Base-by-base conservation (phyloP, 2,329 filamentous ascomycete species). In the Xylariaceae sp. region DNA sequence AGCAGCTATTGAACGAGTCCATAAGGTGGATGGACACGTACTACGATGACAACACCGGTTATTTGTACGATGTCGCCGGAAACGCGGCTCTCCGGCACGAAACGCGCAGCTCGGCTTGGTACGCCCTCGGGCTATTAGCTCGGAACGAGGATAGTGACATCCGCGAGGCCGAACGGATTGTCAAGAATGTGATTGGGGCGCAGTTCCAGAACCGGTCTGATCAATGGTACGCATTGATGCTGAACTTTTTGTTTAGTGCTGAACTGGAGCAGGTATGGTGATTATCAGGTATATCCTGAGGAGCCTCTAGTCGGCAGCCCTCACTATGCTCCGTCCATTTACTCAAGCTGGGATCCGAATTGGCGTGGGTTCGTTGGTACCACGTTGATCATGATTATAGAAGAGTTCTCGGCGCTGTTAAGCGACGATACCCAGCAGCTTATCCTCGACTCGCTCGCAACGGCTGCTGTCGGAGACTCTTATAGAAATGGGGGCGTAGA, bases 331-430 rank as follows among this genome's bases (percentile, higher is more conserved):
- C 21, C 52, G 2, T n/a, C n/a, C 10, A 49, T 44, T 14, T 43
- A 45, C 23, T 44, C 46, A 14, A 40, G n/a, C 0, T 87, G 82
- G 81, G 85, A 87, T 61, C 83, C 84, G 1, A 87, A 88, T 58
- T 87, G 84, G 84, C 75, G 85, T 48, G 84, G 84, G 0, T 87
- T 88, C 54, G 76, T 87, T 32, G 82, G 83, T 12, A 85, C 82
- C 0, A 79, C 82, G 0, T 76, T 87, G 14, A 79, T 87, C 21
- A 72, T 87, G 41, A 79, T 79, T 21, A 73, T 85, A 20, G 84
- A 87, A 65, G 84, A 87, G 59, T 87, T 83, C 50, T 67, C 75
- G 0, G 67, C 79, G 54, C 72, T 86, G 1, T 59, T 80, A 2
- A 72, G 68, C 48, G 59, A 68, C 48, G 48, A 63, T 2, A 74